Evolutionary conservation across 306 rosid genomes (phyloP).

Genomic region (Cicer cuneatum): DNA sequence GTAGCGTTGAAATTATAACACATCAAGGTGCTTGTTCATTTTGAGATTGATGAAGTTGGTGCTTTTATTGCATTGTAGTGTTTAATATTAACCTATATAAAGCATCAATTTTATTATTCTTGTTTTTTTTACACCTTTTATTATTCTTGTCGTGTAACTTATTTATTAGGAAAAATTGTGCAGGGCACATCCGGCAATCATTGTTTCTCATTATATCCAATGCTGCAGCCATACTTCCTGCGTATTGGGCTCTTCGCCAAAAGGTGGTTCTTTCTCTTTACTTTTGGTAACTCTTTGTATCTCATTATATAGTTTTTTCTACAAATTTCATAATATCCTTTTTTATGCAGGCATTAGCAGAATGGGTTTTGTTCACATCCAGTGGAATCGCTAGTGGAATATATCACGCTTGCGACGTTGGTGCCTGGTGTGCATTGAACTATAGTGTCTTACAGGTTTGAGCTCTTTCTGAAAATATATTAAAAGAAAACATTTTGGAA

Average conservation of each 20-base stretch:
- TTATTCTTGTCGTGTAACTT: conserved; percentile 1
- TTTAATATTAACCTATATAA: not conserved
- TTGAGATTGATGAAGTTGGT: conserved; percentile 38
- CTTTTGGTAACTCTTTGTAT: conserved; percentile 10
- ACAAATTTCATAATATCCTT: conserved; percentile 35
- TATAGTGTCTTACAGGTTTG: conserved; percentile 79
- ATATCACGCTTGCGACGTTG: conserved; percentile 98
- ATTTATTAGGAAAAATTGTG: conserved; percentile 10
- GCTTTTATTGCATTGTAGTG: conserved; percentile 1
- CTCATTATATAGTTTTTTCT: not conserved
- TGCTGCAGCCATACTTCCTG: conserved; percentile 89
- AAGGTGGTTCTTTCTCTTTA: conserved; percentile 60
- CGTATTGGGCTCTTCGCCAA: conserved; percentile 88
- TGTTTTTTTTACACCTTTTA: not conserved
- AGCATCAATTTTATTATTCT: not conserved
- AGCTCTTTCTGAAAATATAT: not conserved
- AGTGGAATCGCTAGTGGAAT: conserved; percentile 92
- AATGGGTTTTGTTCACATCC: conserved; percentile 83
- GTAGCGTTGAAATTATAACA: conserved; percentile 82
- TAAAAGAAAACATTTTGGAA: conserved; percentile 7
- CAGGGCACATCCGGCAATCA: conserved; percentile 85
- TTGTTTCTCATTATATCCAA: conserved; percentile 83
- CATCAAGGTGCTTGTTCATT: conserved; percentile 67
- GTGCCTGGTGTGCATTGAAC: conserved; percentile 85
- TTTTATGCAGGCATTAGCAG: conserved; percentile 82